Conservation (phyloP, 148 eudicot species). For the Rhododendron simsii region DNA sequence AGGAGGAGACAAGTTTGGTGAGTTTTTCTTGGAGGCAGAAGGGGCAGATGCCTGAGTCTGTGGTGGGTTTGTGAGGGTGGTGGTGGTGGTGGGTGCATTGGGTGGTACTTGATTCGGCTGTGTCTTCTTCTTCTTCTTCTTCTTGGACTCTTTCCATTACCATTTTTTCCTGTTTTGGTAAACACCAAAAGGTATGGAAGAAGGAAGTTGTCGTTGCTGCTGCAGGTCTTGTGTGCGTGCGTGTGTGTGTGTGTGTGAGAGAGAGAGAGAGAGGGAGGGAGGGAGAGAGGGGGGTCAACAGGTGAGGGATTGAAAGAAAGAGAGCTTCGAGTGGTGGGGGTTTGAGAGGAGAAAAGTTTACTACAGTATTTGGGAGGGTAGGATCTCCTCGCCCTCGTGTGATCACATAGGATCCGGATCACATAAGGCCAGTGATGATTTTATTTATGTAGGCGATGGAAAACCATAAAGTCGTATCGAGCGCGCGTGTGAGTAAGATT, state of each 20-base stretch:
- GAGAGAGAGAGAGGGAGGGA: neutral
- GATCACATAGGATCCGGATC: neutral
- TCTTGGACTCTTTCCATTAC: conserved; percentile 47
- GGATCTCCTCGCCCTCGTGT: neutral
- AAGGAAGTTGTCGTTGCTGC: neutral
- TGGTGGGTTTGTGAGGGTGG: conserved; percentile 54
- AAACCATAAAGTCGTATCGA: too few species aligned
- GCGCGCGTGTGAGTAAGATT: too few species aligned
- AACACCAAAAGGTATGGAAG: neutral
- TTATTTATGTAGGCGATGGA: too few species aligned
- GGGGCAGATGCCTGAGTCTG: conserved; percentile 78
- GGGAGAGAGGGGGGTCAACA: neutral
- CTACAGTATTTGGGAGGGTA: neutral
- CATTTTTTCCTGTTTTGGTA: conserved; percentile 12
- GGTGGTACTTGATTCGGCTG: conserved; percentile 29
- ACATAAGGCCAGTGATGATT: neutral
- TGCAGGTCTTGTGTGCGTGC: neutral
- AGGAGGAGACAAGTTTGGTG: conserved; percentile 74
- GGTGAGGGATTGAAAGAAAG: neutral
- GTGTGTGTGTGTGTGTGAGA: too few species aligned
- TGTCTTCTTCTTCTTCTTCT: conserved; percentile 57
- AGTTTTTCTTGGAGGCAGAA: conserved; percentile 88
- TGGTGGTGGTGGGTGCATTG: conserved; percentile 54
- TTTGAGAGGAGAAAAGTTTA: neutral
- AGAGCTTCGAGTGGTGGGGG: neutral